Conservation (phyloP, 805 yeast genomes). For the Myxozyma kluyveri region DNA sequence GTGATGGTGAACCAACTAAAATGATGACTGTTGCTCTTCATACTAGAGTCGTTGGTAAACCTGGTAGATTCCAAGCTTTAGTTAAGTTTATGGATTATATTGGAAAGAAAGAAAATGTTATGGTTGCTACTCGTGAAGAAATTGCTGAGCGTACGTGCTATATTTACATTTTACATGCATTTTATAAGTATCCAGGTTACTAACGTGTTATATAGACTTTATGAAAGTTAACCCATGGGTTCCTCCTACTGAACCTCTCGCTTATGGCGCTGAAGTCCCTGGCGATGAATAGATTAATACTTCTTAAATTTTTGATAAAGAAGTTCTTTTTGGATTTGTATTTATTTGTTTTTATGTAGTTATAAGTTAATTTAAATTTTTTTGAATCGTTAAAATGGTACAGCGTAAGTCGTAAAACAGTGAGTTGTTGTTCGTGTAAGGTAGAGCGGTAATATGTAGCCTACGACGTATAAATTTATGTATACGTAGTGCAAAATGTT, state of each 20-base stretch:
- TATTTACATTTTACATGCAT: neutral
- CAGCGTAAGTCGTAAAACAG: too few species aligned
- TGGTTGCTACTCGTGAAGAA: constrained; percentile 42
- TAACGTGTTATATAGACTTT: constrained; percentile 15
- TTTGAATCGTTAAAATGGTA: neutral
- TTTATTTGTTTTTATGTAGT: neutral
- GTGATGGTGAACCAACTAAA: constrained; percentile 35
- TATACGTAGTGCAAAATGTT: too few species aligned
- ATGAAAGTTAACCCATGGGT: constrained; percentile 25
- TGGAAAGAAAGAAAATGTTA: constrained; percentile 38
- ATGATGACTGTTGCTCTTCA: constrained; percentile 44
- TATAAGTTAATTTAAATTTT: neutral
- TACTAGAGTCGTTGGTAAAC: constrained; percentile 41
- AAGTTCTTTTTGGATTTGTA: neutral
- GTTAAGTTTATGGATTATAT: constrained; percentile 41
- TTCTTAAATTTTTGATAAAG: neutral
- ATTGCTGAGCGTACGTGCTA: constrained; percentile 36
- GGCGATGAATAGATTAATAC: constrained; percentile 6
- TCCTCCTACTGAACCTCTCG: constrained; percentile 23
- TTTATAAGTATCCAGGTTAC: neutral
- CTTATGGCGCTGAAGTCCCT: constrained; percentile 19
- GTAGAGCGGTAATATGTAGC: neutral
- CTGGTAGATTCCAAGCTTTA: constrained; percentile 41
- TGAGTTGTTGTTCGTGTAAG: too few species aligned
- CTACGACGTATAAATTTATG: too few species aligned